phyloP scores from a whole-genome alignment of 2,329 filamentous ascomycete genomes.

The Pseudogymnoascus sp. region DNA sequence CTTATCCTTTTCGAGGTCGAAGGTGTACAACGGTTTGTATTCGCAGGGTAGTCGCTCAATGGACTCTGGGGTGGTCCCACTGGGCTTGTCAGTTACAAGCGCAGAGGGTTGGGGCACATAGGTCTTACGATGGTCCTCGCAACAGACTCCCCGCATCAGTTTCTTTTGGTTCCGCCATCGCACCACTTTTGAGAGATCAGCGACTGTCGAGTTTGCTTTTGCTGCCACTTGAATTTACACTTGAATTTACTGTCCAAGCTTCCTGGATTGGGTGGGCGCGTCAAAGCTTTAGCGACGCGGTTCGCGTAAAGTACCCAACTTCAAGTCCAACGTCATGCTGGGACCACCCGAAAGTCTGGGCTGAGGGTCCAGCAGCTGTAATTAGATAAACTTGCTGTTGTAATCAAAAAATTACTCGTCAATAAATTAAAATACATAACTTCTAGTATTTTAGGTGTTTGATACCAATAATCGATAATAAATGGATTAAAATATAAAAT shows the following conservation, averaged over 20 bases:
- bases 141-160: slow-evolving; percentile 33
- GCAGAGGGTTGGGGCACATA: slow-evolving; percentile 5
- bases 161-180: slow-evolving; percentile 18
- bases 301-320: slow-evolving; percentile 5
- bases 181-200: neutral
- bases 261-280: slow-evolving; percentile 3
- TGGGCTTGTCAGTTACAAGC: slow-evolving; percentile 16
- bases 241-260: neutral
- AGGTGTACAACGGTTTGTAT: slow-evolving; percentile 72
- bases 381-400: neutral
- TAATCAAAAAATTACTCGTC: neutral
- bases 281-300: slow-evolving; percentile 5
- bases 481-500: neutral
- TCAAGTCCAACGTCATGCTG: neutral
- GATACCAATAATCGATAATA: neutral
- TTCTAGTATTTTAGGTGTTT: neutral
- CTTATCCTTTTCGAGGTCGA: slow-evolving; percentile 58
- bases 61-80: slow-evolving; percentile 31
- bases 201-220: neutral
- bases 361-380: neutral
- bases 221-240: neutral
- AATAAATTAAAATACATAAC: neutral
- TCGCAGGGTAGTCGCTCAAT: slow-evolving; percentile 47
- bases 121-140: slow-evolving; percentile 41
- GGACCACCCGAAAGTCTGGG: neutral